These are phyloP conservation scores for Chytriomyces hyalinus DNA, from an alignment of 192 early-diverging fungal genomes.

Conservation along the genomic window DNA sequence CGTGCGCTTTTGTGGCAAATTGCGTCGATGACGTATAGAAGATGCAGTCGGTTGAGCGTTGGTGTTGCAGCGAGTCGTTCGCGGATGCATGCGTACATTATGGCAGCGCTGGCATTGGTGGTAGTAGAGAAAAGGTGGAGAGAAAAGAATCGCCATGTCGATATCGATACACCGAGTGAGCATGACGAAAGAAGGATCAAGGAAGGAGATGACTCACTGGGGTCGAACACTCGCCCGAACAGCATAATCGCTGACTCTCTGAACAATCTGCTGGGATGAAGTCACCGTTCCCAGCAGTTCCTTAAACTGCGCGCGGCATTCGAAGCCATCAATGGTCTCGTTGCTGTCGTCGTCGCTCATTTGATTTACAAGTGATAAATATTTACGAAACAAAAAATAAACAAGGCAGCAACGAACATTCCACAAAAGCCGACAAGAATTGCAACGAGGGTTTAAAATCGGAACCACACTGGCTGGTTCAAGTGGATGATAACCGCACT, in stretches of 20 bases:
- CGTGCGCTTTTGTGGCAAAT: slow-evolving; percentile 39
- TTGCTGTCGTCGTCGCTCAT: neutral
- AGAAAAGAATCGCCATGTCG: neutral
- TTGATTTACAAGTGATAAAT: neutral
- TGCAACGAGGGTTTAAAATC: too few relatives aligned
- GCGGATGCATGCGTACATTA: slow-evolving; percentile 51
- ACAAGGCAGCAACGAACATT: too few relatives aligned
- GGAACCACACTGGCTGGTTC: too few relatives aligned
- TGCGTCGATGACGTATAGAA: slow-evolving; percentile 54
- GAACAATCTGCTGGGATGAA: slow-evolving; percentile 49
- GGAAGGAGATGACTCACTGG: neutral
- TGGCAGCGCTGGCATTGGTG: slow-evolving; percentile 38
- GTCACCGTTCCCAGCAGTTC: slow-evolving; percentile 56
- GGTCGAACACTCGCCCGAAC: slow-evolving; percentile 25
- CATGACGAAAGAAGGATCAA: neutral
- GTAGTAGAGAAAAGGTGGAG: too few relatives aligned
- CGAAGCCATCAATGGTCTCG: slow-evolving; percentile 19
- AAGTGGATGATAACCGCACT: too few relatives aligned
- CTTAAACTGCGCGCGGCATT: slow-evolving; percentile 43
- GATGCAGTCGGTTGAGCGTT: slow-evolving; percentile 51
- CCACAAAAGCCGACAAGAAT: too few relatives aligned
- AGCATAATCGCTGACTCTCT: slow-evolving; percentile 49
- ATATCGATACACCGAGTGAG: neutral
- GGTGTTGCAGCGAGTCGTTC: slow-evolving; percentile 51
- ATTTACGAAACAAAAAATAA: too few relatives aligned